Conservation (phyloP, 805 yeast species). For the Candida sonorensis region DNA sequence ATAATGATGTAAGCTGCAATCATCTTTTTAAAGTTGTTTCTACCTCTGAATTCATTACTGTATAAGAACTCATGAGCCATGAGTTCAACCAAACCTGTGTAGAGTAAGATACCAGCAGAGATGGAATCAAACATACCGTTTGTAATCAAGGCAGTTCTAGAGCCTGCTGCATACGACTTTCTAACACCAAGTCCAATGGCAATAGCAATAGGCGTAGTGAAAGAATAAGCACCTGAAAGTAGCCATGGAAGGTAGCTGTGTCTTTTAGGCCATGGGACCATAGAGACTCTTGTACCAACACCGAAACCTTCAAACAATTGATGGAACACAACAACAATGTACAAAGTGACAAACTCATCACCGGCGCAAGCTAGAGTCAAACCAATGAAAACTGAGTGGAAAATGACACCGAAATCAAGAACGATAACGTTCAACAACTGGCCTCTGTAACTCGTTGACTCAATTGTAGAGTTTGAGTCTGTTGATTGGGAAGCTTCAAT, state of each 20-base stretch:
- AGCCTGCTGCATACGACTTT: conserved; percentile 45
- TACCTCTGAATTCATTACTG: conserved; percentile 52
- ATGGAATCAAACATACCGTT: conserved; percentile 67
- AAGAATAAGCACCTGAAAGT: conserved; percentile 35
- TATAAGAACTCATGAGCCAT: conserved; percentile 67
- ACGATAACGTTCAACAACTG: conserved; percentile 1
- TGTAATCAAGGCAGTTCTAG: conserved; percentile 48
- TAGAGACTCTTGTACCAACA: conserved; percentile 66
- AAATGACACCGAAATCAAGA: conserved; percentile 46
- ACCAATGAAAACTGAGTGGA: conserved; percentile 79
- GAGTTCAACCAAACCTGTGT: conserved; percentile 68
- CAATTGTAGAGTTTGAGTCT: conserved; percentile 33
- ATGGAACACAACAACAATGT: conserved; percentile 58
- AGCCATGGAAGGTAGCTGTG: conserved; percentile 43
- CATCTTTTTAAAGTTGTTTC: conserved; percentile 39
- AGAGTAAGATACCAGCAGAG: conserved; percentile 67
- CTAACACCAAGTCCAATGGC: conserved; percentile 75
- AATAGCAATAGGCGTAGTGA: conserved; percentile 65
- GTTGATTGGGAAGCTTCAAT: conserved; percentile 4
- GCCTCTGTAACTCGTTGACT: conserved; percentile 43
- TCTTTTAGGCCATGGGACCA: conserved; percentile 33
- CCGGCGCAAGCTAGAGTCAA: conserved; percentile 70
- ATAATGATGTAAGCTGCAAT: conserved; percentile 40
- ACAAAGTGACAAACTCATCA: conserved; percentile 61
- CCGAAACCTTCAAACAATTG: conserved; percentile 83